Conservation (phyloP, 371 early-diverging fungal genomes). For the Phascolomyces articulosus region DNA sequence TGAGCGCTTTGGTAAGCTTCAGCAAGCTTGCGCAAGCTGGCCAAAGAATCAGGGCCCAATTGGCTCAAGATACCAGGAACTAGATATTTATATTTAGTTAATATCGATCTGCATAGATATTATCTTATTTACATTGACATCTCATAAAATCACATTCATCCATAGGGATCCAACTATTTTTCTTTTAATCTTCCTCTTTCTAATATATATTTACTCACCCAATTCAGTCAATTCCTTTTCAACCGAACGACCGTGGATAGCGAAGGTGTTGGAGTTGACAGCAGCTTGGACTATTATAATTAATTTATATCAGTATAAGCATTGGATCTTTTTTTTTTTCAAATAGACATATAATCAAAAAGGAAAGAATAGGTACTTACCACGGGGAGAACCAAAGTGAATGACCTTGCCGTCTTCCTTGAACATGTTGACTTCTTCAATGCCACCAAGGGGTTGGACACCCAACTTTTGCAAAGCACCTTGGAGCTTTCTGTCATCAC, state of each 20-base stretch:
- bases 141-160: too few species aligned
- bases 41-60: slow-evolving; percentile 93
- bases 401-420: slow-evolving; percentile 92
- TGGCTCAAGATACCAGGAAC: slow-evolving; percentile 95
- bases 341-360: too few species aligned
- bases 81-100: slow-evolving; percentile 5
- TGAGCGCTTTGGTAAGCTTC: slow-evolving; percentile 78
- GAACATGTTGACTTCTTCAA: slow-evolving; percentile 99
- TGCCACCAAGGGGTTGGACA: slow-evolving; percentile 80
- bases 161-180: too few species aligned
- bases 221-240: slow-evolving; percentile 92
- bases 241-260: slow-evolving; percentile 85
- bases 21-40: slow-evolving; percentile 86
- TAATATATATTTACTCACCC: too few species aligned
- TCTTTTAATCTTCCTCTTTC: too few species aligned
- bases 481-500: slow-evolving; percentile 86
- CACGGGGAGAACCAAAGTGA: slow-evolving; percentile 91
- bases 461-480: slow-evolving; percentile 85
- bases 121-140: background rate
- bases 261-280: slow-evolving; percentile 88
- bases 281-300: slow-evolving; percentile 80
- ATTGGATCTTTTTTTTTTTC: background rate
- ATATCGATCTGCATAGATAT: too few species aligned
- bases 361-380: slow-evolving; percentile 44
- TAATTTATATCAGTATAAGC: background rate